phyloP scores from a whole-genome alignment of 352 stramenopile genomes.

The Phytophthora gonapodyides region DNA sequence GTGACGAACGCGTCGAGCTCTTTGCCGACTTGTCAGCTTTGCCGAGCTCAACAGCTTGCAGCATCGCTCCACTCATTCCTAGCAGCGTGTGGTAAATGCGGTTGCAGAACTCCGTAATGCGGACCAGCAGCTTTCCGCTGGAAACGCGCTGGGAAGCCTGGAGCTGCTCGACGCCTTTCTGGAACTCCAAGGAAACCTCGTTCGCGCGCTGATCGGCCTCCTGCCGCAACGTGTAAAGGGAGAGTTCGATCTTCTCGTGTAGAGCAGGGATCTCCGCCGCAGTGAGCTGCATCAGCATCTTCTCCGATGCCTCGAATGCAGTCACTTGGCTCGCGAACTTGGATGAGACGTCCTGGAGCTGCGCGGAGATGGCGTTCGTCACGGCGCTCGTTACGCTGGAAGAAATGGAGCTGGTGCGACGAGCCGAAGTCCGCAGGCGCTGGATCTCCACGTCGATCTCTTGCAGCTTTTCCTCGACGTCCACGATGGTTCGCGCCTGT shows the following conservation, averaged over 20 bases:
- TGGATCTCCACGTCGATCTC: conserved; percentile 57
- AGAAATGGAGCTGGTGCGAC: conserved; percentile 42
- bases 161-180: conserved; percentile 39
- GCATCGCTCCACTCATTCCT: conserved; percentile 48
- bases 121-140: conserved; percentile 27
- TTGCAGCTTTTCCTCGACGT: conserved; percentile 66
- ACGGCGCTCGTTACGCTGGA: conserved; percentile 32
- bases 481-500: conserved; percentile 48
- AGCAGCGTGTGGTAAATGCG: conserved; percentile 60
- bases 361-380: conserved; percentile 28
- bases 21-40: conserved; percentile 26
- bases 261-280: conserved; percentile 51
- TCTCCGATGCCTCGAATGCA: conserved; percentile 39
- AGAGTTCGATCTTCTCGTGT: conserved; percentile 42
- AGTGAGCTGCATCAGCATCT: conserved; percentile 33
- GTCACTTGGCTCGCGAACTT: conserved; percentile 36
- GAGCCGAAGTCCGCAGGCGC: conserved; percentile 42
- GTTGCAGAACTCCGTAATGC: conserved; percentile 38
- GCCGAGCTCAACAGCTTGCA: conserved; percentile 48
- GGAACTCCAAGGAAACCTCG: conserved; percentile 44
- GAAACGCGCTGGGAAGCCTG: conserved; percentile 24
- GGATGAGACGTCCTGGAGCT: conserved; percentile 47
- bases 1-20: conserved; percentile 16
- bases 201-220: conserved; percentile 51
- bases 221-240: conserved; percentile 45